phyloP scores from a whole-genome alignment of 164 flowering plant genomes.

The Macadamia tetraphylla region DNA sequence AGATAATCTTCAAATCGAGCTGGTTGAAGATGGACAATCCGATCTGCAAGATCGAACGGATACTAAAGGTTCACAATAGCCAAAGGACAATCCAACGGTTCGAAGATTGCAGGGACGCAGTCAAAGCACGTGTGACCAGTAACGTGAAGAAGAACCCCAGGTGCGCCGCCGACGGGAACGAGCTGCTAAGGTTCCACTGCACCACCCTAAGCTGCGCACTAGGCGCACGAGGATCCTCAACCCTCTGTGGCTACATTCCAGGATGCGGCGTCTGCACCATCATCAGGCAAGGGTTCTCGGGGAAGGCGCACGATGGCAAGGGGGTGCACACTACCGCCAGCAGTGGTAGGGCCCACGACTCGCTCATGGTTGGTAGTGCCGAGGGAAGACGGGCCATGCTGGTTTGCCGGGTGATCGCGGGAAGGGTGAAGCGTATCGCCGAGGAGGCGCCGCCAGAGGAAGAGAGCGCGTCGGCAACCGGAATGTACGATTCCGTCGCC shows the following conservation, averaged over 20 bases:
- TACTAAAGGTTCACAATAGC: slow-evolving; percentile 87
- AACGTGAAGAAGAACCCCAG: slow-evolving; percentile 56
- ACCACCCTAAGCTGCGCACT: slow-evolving; percentile 69
- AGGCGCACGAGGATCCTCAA: slow-evolving; percentile 69
- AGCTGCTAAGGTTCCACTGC: slow-evolving; percentile 87
- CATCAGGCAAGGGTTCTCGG: slow-evolving; percentile 73
- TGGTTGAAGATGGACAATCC: slow-evolving; percentile 80
- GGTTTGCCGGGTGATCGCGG: slow-evolving; percentile 93
- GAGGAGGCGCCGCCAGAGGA: slow-evolving; percentile 30
- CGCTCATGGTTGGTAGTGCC: slow-evolving; percentile 15
- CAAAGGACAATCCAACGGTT: slow-evolving; percentile 81
- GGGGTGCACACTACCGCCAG: slow-evolving; percentile 85
- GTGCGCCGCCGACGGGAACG: slow-evolving; percentile 99
- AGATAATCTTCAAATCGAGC: slow-evolving; percentile 93
- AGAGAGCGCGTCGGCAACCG: slow-evolving; percentile 18
- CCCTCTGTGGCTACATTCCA: slow-evolving; percentile 57
- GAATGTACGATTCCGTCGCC: slow-evolving; percentile 62
- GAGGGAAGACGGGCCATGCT: slow-evolving; percentile 72
- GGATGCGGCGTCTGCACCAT: slow-evolving; percentile 81
- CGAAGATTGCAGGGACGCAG: slow-evolving; percentile 84
- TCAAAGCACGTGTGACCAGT: slow-evolving; percentile 57
- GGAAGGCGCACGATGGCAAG: slow-evolving; percentile 22
- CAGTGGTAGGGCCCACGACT: slow-evolving; percentile 88
- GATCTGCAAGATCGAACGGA: slow-evolving; percentile 83
- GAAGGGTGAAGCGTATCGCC: slow-evolving; percentile 45